Conservation (phyloP, 352 stramenopile genomes). For the Peronospora tabacina region DNA sequence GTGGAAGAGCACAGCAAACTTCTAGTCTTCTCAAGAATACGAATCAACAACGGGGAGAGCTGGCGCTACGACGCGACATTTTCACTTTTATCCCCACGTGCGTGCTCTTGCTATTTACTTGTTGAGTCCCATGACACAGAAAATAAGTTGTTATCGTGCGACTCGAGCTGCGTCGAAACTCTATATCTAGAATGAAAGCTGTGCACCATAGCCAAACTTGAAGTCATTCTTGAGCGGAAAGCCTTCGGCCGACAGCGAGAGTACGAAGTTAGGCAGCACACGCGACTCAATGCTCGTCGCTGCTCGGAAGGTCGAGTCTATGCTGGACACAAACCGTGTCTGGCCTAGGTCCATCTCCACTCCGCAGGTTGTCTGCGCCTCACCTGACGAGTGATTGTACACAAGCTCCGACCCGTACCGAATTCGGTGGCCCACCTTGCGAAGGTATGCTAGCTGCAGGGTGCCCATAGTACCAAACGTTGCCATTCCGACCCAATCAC, state of each 20-base stretch:
- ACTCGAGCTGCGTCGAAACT: constrained; percentile 20
- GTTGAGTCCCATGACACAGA: constrained; percentile 4
- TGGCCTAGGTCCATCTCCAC: constrained; percentile 81
- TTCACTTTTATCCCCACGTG: constrained; percentile 12
- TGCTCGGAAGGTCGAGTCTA: constrained; percentile 78
- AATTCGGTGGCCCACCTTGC: constrained; percentile 77
- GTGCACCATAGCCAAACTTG: constrained; percentile 87
- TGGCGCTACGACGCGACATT: neutral
- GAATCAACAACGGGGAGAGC: constrained; percentile 1
- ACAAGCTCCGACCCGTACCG: constrained; percentile 79
- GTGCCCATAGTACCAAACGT: constrained; percentile 77
- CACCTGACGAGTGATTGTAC: constrained; percentile 79
- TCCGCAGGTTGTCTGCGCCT: constrained; percentile 74
- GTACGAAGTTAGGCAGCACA: constrained; percentile 81
- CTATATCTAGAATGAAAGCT: constrained; percentile 79
- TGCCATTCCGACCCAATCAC: constrained; percentile 59
- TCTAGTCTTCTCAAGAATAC: constrained; percentile 23
- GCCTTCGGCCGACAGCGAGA: constrained; percentile 77
- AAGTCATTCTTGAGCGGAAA: constrained; percentile 85
- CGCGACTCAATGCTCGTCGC: constrained; percentile 77
- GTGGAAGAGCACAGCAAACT: constrained; percentile 25
- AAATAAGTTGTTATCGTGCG: constrained; percentile 20
- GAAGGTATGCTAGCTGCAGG: constrained; percentile 80
- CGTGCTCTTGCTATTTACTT: constrained; percentile 24
- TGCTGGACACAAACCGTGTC: constrained; percentile 75